phyloP scores from a whole-genome alignment of 1,284 basidiomycete species.

The Rugiboletus extremiorientalis region DNA sequence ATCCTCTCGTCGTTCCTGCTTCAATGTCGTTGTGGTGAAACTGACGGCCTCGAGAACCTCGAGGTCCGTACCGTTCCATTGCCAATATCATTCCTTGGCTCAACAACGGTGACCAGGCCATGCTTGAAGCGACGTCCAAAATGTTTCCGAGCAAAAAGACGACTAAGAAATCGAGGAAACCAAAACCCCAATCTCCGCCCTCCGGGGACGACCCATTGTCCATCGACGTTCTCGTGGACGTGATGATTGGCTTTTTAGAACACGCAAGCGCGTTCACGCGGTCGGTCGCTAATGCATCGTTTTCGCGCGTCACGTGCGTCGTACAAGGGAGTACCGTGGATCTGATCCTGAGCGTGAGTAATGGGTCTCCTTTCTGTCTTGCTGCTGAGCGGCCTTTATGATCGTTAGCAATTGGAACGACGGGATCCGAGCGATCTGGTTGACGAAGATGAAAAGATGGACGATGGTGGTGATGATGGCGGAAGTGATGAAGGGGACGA shows the following conservation, averaged over 20 bases:
- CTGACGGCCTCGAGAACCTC: conserved; percentile 52
- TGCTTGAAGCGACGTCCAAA: conserved; percentile 51
- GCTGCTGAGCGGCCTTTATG: background rate
- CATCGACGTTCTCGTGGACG: conserved; percentile 86
- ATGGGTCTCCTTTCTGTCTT: background rate
- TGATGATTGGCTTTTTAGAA: conserved; percentile 87
- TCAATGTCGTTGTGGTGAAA: conserved; percentile 67
- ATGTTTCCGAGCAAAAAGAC: conserved; percentile 51
- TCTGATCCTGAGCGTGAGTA: conserved; percentile 78
- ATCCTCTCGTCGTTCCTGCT: conserved; percentile 69
- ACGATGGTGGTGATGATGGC: conserved; percentile 37
- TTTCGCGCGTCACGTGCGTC: conserved; percentile 70
- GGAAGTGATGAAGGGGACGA: conserved; percentile 41
- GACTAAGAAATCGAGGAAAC: conserved; percentile 47
- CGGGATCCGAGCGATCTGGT: conserved; percentile 60
- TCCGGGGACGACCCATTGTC: conserved; percentile 45
- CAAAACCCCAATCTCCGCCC: conserved; percentile 22
- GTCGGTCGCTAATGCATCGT: conserved; percentile 79
- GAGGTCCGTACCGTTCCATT: conserved; percentile 49
- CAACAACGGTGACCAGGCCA: conserved; percentile 39
- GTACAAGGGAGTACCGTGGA: conserved; percentile 79
- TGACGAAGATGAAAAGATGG: conserved; percentile 44
- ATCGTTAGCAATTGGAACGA: conserved; percentile 77
- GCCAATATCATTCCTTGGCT: background rate
- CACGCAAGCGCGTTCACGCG: conserved; percentile 83